phyloP scores from a whole-genome alignment of 208 protist species.

The Trypanosoma avium region DNA sequence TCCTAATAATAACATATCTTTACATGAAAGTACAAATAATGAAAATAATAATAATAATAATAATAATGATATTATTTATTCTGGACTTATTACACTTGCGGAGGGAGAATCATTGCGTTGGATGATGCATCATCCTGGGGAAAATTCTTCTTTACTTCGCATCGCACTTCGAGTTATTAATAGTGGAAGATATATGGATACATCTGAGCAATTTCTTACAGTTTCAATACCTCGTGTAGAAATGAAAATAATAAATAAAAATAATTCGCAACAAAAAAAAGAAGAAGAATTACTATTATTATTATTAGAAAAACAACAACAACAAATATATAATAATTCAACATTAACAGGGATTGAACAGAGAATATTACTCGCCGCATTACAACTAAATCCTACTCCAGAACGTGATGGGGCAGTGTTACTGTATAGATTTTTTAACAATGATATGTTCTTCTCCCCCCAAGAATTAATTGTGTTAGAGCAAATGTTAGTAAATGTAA shows the following conservation, averaged over 20 bases:
- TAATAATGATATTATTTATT: slow-evolving; percentile 26
- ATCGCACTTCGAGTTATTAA: slow-evolving; percentile 53
- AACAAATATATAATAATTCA: no score
- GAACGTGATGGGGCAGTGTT: slow-evolving; percentile 36
- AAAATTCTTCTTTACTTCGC: slow-evolving; percentile 24
- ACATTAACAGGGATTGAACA: no score
- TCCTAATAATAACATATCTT: no score
- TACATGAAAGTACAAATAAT: no score
- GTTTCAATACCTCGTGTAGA: slow-evolving; percentile 21
- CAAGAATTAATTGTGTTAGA: slow-evolving; percentile 59
- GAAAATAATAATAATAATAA: no score
- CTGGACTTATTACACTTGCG: slow-evolving; percentile 73
- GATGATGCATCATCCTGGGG: slow-evolving; percentile 72
- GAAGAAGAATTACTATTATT: no score
- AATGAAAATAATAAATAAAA: no score
- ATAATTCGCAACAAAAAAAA: no score
- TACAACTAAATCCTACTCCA: neutral
- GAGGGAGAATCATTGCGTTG: slow-evolving; percentile 90
- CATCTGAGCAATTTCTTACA: slow-evolving; percentile 36
- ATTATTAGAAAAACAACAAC: no score
- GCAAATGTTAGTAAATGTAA: slow-evolving; percentile 35
- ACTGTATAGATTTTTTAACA: slow-evolving; percentile 82
- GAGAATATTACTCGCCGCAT: no score
- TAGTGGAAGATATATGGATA: slow-evolving; percentile 52
- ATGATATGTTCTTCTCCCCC: slow-evolving; percentile 83